Percentiles rank a stretch among this genome's conserved stretches.
These are phyloP conservation scores for Salix brachista DNA, from an alignment of 345 rosid species.

Conservation along the genomic window DNA sequence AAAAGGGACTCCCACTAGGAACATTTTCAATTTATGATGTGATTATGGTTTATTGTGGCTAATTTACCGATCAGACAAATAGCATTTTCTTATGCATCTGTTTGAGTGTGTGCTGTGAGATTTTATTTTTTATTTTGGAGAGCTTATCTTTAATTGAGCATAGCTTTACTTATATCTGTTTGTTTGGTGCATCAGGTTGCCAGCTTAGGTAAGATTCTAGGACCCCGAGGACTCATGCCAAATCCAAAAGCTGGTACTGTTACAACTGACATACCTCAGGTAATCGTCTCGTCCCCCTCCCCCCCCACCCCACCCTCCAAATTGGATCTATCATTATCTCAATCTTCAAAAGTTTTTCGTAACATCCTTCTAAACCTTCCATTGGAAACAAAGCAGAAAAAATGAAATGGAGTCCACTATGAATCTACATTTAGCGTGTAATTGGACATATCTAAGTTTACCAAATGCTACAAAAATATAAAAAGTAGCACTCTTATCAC, in stretches of 20 bases:
- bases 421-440: not conserved
- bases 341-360: not conserved
- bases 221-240: slow-evolving; percentile 99
- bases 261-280: slow-evolving; percentile 84
- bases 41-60: not conserved
- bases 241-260: slow-evolving; percentile 99
- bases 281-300: slow-evolving; percentile 7
- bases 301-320: not conserved
- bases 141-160: not conserved
- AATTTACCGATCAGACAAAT: not conserved
- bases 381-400: not conserved
- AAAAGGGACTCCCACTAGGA: not conserved
- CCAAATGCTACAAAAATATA: not conserved
- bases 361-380: not conserved
- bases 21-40: not conserved
- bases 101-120: not conserved
- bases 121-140: not conserved
- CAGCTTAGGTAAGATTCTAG: slow-evolving; percentile 88
- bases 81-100: not conserved
- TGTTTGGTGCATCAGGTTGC: slow-evolving; percentile 63
- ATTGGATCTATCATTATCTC: not conserved
- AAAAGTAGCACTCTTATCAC: not conserved
- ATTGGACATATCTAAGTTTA: not conserved
- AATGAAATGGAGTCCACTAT: not conserved
- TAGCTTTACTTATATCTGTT: not conserved